These are phyloP conservation scores for Penicillium brevicompactum DNA, from an alignment of 2,329 filamentous ascomycete genomes.

Conservation along the genomic window DNA sequence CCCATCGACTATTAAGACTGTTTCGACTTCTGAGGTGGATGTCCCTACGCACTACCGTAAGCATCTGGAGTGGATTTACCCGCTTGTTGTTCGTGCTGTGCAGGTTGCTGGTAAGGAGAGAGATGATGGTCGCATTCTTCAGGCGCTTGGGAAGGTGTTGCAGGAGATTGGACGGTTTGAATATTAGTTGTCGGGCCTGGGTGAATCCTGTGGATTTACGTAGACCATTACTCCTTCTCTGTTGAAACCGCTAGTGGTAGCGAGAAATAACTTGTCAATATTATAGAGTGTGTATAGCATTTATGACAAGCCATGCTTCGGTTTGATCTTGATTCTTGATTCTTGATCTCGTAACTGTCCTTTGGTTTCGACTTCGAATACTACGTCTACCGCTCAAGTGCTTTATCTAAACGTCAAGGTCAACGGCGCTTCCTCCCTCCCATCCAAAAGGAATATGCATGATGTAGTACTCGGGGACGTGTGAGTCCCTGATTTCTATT, in stretches of 20 bases:
- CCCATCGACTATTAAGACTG: conserved; percentile 24
- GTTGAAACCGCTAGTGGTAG: neutral
- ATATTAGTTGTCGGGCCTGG: conserved; percentile 3
- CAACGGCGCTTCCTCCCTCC: too few relatives aligned
- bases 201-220: neutral
- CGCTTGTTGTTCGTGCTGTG: conserved; percentile 56
- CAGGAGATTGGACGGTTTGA: conserved; percentile 57
- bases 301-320: too few relatives aligned
- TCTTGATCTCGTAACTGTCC: too few relatives aligned
- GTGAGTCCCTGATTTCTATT: too few relatives aligned
- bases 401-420: too few relatives aligned
- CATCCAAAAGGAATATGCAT: too few relatives aligned
- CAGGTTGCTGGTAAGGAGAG: conserved; percentile 44
- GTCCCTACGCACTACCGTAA: conserved; percentile 55
- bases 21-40: conserved; percentile 38
- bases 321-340: too few relatives aligned
- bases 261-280: too few relatives aligned
- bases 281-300: too few relatives aligned
- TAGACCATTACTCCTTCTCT: neutral
- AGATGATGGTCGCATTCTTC: conserved; percentile 41
- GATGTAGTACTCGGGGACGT: too few relatives aligned
- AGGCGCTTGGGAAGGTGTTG: conserved; percentile 61
- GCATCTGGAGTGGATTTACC: conserved; percentile 80
- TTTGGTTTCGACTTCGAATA: too few relatives aligned
- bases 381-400: too few relatives aligned